Conservation (phyloP, 2,329 filamentous ascomycete species). For the Chrysoporthe austroafricana region DNA sequence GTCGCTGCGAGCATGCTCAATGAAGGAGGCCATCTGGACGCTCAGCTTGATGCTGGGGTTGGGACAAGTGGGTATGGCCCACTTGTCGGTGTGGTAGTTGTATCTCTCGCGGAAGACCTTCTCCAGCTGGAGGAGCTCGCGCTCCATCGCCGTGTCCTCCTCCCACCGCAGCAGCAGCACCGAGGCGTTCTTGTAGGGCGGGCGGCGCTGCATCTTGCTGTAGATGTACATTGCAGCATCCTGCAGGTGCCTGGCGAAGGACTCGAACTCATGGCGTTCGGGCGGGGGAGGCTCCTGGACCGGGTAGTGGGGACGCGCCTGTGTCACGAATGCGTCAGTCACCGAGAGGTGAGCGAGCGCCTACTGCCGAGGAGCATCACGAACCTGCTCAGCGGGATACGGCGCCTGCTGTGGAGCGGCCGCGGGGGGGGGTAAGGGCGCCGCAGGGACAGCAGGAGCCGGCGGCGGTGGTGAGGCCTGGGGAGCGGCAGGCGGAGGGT, state of each 20-base stretch:
- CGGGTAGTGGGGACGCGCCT: slow-evolving; percentile 29
- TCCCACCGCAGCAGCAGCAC: slow-evolving; percentile 67
- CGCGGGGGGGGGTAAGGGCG: slow-evolving; percentile 9
- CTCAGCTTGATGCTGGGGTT: slow-evolving; percentile 65
- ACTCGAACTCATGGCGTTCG: slow-evolving; percentile 66
- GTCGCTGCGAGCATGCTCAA: slow-evolving; percentile 60
- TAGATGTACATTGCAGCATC: slow-evolving; percentile 71
- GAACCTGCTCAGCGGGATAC: slow-evolving; percentile 31
- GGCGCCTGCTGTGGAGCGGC: slow-evolving; percentile 28
- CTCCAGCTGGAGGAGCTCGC: slow-evolving; percentile 59
- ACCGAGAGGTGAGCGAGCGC: not conserved
- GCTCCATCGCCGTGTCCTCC: slow-evolving; percentile 57
- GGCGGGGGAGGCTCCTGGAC: slow-evolving; percentile 33
- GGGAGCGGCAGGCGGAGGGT: slow-evolving; percentile 6
- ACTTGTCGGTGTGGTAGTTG: slow-evolving; percentile 63
- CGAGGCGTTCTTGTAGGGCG: slow-evolving; percentile 59
- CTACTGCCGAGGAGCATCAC: not conserved
- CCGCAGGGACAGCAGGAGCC: slow-evolving; percentile 1
- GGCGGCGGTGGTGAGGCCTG: not conserved
- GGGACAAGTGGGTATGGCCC: slow-evolving; percentile 62
- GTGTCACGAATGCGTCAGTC: slow-evolving; percentile 14
- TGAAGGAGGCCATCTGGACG: slow-evolving; percentile 62
- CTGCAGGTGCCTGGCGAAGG: slow-evolving; percentile 68
- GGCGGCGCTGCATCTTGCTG: slow-evolving; percentile 61
- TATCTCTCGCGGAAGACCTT: slow-evolving; percentile 63